phyloP scores from a whole-genome alignment of 1,284 basidiomycete genomes.

The Anthracocystis setariae region DNA sequence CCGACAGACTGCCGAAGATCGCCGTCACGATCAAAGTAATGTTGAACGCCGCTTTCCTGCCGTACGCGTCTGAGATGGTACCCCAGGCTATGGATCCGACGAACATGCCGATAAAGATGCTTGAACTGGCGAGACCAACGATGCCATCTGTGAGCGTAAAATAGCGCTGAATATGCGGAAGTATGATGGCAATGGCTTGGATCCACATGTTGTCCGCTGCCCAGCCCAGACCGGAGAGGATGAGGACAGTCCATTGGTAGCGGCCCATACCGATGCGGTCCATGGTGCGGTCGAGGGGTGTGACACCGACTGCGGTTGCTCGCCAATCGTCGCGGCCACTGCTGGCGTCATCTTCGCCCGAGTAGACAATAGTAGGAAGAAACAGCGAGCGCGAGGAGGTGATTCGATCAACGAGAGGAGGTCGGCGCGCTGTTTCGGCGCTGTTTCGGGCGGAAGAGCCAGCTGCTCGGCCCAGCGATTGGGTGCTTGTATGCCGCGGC shows the following conservation, averaged over 20 bases:
- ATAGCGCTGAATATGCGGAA: conserved; percentile 86
- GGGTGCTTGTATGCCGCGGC: conserved; percentile 20
- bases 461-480: conserved; percentile 19
- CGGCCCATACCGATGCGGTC: conserved; percentile 88
- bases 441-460: conserved; percentile 25
- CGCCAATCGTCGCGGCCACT: conserved; percentile 32
- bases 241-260: conserved; percentile 59
- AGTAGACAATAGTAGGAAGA: conserved; percentile 28
- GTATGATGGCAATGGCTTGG: conserved; percentile 78
- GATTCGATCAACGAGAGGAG: conserved; percentile 34
- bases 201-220: conserved; percentile 67
- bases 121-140: conserved; percentile 80
- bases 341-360: conserved; percentile 2
- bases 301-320: conserved; percentile 38
- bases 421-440: conserved; percentile 19
- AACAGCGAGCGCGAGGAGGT: conserved; percentile 33
- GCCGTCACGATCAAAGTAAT: conserved; percentile 88
- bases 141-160: conserved; percentile 75
- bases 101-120: conserved; percentile 95
- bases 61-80: conserved; percentile 70
- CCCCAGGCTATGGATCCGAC: conserved; percentile 77
- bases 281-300: conserved; percentile 73
- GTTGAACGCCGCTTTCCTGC: conserved; percentile 89
- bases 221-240: conserved; percentile 62
- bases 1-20: conserved; percentile 84